These are phyloP conservation scores for Gliomastix tumulicola DNA, from an alignment of 2,329 filamentous ascomycete genomes.

Conservation along the genomic window DNA sequence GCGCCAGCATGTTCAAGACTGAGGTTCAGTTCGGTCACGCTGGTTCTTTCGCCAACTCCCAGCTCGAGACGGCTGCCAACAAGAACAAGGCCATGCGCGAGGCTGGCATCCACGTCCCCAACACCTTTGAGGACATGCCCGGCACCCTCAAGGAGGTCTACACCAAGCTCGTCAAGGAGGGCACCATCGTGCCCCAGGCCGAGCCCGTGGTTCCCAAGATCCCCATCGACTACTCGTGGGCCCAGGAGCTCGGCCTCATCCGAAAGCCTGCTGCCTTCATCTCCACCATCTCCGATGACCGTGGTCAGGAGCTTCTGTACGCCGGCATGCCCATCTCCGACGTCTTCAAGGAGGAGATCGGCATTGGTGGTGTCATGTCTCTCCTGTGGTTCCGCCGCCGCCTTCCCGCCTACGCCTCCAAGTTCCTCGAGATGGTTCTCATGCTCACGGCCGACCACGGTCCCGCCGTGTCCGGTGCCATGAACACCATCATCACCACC, in stretches of 20 bases:
- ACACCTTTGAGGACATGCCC: conserved; percentile 96
- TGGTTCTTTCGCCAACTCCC: conserved; percentile 97
- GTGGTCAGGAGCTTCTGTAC: conserved; percentile 98
- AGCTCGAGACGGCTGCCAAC: conserved; percentile 90
- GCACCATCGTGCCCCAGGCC: conserved; percentile 75
- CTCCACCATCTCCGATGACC: conserved; percentile 98
- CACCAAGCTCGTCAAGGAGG: conserved; percentile 77
- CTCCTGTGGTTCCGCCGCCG: conserved; percentile 99
- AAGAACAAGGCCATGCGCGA: conserved; percentile 98
- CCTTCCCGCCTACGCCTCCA: conserved; percentile 91
- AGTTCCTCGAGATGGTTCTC: conserved; percentile 99
- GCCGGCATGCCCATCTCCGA: conserved; percentile 99
- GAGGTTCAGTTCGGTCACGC: conserved; percentile 99
- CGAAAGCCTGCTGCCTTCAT: conserved; percentile 99
- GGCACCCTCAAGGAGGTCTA: conserved; percentile 71
- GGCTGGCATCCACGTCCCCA: conserved; percentile 87
- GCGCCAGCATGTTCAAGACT: conserved; percentile 99
- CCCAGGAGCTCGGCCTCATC: conserved; percentile 97
- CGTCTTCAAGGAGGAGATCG: conserved; percentile 97
- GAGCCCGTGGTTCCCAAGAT: conserved; percentile 98
- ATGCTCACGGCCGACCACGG: conserved; percentile 99
- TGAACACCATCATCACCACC: conserved; percentile 99
- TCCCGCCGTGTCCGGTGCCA: conserved; percentile 96
- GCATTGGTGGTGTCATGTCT: conserved; percentile 99
- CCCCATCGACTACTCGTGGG: conserved; percentile 99